These are phyloP conservation scores for Hypoxylon sp. DNA, from an alignment of 2,329 filamentous ascomycete species.

Conservation along the genomic window DNA sequence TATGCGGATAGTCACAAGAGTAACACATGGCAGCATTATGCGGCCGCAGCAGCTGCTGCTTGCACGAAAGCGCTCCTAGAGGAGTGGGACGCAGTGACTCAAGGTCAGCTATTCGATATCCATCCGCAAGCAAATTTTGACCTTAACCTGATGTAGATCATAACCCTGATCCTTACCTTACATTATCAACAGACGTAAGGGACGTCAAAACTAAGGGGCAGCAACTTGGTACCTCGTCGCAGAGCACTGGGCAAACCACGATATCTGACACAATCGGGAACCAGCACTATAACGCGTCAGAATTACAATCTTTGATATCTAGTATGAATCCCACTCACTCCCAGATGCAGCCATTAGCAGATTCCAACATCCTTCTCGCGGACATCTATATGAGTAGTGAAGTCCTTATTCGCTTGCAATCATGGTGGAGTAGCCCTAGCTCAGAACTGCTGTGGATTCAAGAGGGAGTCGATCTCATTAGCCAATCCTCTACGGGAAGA, in stretches of 20 bases:
- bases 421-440: constrained; percentile 2
- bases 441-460: constrained; percentile 11
- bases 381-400: neutral
- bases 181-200: neutral
- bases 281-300: neutral
- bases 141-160: neutral
- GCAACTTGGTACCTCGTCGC: neutral
- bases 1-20: constrained; percentile 52
- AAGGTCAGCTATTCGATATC: neutral
- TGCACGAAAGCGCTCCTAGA: constrained; percentile 38
- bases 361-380: neutral
- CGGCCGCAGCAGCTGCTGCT: constrained; percentile 42
- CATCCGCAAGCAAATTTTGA: neutral
- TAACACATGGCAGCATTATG: constrained; percentile 47
- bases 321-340: neutral
- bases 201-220: neutral
- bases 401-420: constrained; percentile 1
- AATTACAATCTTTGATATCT: neutral
- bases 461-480: neutral
- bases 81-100: neutral
- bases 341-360: neutral
- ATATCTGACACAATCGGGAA: neutral
- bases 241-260: neutral
- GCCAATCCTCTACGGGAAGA: neutral
- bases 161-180: neutral